These are phyloP conservation scores for Leucocoprinus leucothites DNA, from an alignment of 768 basidiomycete species.

Conservation along the genomic window DNA sequence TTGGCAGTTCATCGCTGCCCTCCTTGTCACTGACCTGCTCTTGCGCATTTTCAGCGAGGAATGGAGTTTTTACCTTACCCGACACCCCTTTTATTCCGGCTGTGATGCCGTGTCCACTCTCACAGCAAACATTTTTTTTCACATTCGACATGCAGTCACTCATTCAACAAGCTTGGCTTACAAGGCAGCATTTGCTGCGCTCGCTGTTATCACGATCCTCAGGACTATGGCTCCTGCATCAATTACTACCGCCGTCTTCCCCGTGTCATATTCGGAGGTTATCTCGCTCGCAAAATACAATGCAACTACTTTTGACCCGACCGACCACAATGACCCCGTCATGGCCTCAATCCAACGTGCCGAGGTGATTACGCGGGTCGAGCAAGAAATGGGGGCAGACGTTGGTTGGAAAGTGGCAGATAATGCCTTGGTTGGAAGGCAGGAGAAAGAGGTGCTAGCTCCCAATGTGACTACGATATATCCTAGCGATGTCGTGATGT, in stretches of 20 bases:
- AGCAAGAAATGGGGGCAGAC: neutral
- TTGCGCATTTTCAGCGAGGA: conserved; percentile 4
- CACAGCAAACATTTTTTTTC: conserved; percentile 2
- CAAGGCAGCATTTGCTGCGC: neutral
- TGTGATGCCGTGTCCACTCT: conserved; percentile 1
- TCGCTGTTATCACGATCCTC: neutral
- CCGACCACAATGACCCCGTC: neutral
- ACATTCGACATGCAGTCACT: conserved; percentile 1
- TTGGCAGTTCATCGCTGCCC: conserved; percentile 7
- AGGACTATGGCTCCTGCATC: conserved; percentile 5
- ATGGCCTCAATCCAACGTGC: conserved; percentile 5
- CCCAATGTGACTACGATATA: conserved; percentile 2
- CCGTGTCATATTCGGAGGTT: neutral
- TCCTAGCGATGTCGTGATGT: conserved; percentile 1
- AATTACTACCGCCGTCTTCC: conserved; percentile 1
- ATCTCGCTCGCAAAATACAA: neutral
- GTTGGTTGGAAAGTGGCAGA: conserved; percentile 1
- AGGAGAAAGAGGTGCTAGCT: neutral
- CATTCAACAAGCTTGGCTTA: conserved; percentile 1
- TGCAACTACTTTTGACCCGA: conserved; percentile 1
- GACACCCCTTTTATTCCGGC: neutral
- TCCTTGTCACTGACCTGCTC: conserved; percentile 5
- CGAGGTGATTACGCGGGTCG: neutral
- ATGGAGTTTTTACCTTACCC: conserved; percentile 3
- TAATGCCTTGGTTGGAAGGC: conserved; percentile 3